These are phyloP conservation scores for Arabis hirsuta DNA, from an alignment of 345 rosid species.

Conservation along the genomic window DNA sequence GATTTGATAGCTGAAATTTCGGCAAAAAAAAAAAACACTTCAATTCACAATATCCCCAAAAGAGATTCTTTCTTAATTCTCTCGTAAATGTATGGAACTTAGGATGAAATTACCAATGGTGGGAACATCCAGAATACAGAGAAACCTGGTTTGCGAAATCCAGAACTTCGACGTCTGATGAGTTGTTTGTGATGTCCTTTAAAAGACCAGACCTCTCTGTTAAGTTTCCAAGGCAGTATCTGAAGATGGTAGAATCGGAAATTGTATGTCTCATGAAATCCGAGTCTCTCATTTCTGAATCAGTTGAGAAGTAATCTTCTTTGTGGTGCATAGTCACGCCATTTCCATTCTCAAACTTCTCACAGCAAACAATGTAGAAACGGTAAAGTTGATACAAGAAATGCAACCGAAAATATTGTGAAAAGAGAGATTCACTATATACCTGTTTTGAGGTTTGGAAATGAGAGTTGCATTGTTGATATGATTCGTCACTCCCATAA, in stretches of 20 bases:
- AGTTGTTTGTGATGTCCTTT: constrained; percentile 69
- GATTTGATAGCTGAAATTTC: constrained; percentile 64
- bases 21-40: neutral
- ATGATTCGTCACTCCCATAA: constrained; percentile 46
- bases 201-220: constrained; percentile 66
- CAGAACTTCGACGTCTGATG: constrained; percentile 62
- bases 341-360: constrained; percentile 32
- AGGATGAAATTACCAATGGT: constrained; percentile 64
- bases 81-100: neutral
- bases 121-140: constrained; percentile 79
- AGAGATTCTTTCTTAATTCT: neutral
- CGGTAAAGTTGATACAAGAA: neutral
- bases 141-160: constrained; percentile 74
- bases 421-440: constrained; percentile 16
- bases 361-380: constrained; percentile 24
- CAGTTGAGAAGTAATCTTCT: constrained; percentile 53
- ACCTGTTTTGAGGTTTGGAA: constrained; percentile 54
- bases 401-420: constrained; percentile 5
- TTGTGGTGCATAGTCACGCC: constrained; percentile 37
- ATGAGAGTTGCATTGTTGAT: constrained; percentile 59
- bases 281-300: constrained; percentile 57
- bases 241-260: constrained; percentile 64
- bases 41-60: neutral
- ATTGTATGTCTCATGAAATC: constrained; percentile 48
- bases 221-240: constrained; percentile 71